A percentile compares a stretch with the other conserved stretches of the same genome.
Conservation (phyloP, 169 alveolate species). For the Sarcocystis neurona region DNA sequence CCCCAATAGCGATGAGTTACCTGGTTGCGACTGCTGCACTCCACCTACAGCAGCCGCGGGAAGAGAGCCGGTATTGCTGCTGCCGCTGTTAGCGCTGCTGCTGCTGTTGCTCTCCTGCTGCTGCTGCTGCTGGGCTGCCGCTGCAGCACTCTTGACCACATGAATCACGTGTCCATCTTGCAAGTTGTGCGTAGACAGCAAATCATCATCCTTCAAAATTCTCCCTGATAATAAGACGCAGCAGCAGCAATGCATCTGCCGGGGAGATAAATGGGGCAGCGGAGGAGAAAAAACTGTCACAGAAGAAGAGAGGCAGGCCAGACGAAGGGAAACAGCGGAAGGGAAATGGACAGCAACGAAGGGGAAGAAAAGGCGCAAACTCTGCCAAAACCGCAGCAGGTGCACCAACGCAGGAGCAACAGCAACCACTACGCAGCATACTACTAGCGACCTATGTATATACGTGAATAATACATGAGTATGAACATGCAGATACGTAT, state of each 20-base stretch:
- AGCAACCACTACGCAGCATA: too few species aligned
- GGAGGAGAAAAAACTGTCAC: too few species aligned
- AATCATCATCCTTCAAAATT: constrained; percentile 86
- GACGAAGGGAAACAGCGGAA: background rate
- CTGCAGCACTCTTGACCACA: constrained; percentile 84
- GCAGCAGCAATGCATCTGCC: background rate
- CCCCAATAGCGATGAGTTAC: too few species aligned
- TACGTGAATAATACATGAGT: too few species aligned
- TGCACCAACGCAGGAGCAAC: too few species aligned
- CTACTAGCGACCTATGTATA: too few species aligned
- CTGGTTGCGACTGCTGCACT: too few species aligned
- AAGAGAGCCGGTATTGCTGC: constrained; percentile 33
- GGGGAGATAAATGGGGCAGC: background rate
- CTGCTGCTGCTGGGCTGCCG: constrained; percentile 54
- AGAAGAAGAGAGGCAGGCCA: background rate
- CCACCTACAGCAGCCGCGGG: constrained; percentile 47
- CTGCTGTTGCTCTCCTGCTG: constrained; percentile 36
- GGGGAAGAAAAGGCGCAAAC: too few species aligned
- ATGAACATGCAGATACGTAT: too few species aligned
- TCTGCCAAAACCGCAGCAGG: too few species aligned
- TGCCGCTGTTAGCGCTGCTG: constrained; percentile 21
- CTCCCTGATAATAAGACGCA: constrained; percentile 72
- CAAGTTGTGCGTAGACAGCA: constrained; percentile 74
- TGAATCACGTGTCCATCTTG: constrained; percentile 89
- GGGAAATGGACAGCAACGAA: background rate